A percentile compares a stretch with the other conserved stretches of the same genome.
Evolutionary conservation across 441 rosid genomes (phyloP).

Genomic region (Hura crepitans): DNA sequence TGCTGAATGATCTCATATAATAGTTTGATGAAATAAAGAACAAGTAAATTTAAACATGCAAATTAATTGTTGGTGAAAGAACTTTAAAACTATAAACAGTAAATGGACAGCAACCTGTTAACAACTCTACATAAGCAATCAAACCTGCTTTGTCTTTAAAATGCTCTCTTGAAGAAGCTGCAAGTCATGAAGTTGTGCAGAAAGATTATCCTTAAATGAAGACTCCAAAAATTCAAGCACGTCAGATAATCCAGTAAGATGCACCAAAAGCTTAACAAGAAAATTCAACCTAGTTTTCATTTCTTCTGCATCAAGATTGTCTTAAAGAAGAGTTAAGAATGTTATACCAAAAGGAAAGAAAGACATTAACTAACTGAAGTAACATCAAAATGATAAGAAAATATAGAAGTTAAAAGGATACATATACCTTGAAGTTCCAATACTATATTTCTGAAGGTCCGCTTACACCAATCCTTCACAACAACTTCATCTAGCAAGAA

Average conservation of each 20-base stretch:
- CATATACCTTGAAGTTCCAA: slow-evolving; percentile 66
- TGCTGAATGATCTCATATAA: background rate
- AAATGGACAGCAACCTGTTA: background rate
- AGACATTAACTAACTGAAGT: too few relatives aligned
- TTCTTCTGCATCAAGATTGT: slow-evolving; percentile 53
- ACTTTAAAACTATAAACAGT: background rate
- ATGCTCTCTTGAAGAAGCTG: slow-evolving; percentile 70
- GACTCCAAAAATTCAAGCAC: slow-evolving; percentile 82
- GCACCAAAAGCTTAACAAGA: slow-evolving; percentile 53
- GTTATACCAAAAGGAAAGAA: too few relatives aligned
- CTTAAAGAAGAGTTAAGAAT: slow-evolving; percentile 51
- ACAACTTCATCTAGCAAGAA: slow-evolving; percentile 98
- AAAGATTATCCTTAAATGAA: slow-evolving; percentile 66
- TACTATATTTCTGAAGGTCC: slow-evolving; percentile 53
- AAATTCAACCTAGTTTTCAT: slow-evolving; percentile 48
- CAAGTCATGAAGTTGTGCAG: slow-evolving; percentile 69
- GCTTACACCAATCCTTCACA: slow-evolving; percentile 94
- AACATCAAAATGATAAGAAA: too few relatives aligned
- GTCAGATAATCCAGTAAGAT: slow-evolving; percentile 56
- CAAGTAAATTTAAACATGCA: background rate
- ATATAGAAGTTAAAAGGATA: slow-evolving; percentile 54
- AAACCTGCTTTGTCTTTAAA: slow-evolving; percentile 84
- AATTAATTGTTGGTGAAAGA: background rate
- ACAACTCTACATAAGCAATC: slow-evolving; percentile 18
- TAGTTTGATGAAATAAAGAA: background rate